phyloP scores from a whole-genome alignment of 805 yeast genomes.

The Candida awuae region DNA sequence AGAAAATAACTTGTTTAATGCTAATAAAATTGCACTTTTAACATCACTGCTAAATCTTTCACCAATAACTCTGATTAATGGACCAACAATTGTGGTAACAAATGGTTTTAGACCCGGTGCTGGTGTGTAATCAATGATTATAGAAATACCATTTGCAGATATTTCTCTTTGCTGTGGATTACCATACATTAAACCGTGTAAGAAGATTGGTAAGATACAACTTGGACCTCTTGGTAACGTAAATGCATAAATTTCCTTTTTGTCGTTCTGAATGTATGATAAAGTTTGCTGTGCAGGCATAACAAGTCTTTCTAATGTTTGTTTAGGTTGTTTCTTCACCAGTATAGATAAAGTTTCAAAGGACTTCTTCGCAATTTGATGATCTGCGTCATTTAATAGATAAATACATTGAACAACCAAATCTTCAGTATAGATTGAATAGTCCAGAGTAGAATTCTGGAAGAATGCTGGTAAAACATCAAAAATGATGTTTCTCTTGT shows the following conservation, averaged over 20 bases:
- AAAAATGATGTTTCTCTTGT: slow-evolving; percentile 54
- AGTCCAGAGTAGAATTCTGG: slow-evolving; percentile 55
- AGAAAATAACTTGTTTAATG: slow-evolving; percentile 66
- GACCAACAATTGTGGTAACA: slow-evolving; percentile 93
- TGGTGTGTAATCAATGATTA: slow-evolving; percentile 76
- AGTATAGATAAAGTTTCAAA: slow-evolving; percentile 58
- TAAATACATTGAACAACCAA: slow-evolving; percentile 62
- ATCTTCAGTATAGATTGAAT: slow-evolving; percentile 65
- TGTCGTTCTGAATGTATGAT: slow-evolving; percentile 51
- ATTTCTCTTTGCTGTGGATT: slow-evolving; percentile 71
- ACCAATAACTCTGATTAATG: slow-evolving; percentile 94
- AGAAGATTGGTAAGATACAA: slow-evolving; percentile 81
- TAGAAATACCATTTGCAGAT: slow-evolving; percentile 86
- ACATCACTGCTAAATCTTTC: slow-evolving; percentile 88
- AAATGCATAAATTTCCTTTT: slow-evolving; percentile 68
- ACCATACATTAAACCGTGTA: slow-evolving; percentile 95
- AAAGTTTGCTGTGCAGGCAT: slow-evolving; percentile 75
- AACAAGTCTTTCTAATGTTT: slow-evolving; percentile 66
- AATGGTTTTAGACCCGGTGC: slow-evolving; percentile 75
- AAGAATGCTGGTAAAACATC: slow-evolving; percentile 69
- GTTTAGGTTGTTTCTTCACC: slow-evolving; percentile 67
- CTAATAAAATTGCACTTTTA: slow-evolving; percentile 86
- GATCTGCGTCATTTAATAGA: slow-evolving; percentile 63
- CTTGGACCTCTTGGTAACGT: slow-evolving; percentile 74
- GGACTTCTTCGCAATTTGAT: slow-evolving; percentile 54